Evolutionary conservation across 106 monocot species (phyloP).

Genomic region (Platanthera zijinensis): DNA sequence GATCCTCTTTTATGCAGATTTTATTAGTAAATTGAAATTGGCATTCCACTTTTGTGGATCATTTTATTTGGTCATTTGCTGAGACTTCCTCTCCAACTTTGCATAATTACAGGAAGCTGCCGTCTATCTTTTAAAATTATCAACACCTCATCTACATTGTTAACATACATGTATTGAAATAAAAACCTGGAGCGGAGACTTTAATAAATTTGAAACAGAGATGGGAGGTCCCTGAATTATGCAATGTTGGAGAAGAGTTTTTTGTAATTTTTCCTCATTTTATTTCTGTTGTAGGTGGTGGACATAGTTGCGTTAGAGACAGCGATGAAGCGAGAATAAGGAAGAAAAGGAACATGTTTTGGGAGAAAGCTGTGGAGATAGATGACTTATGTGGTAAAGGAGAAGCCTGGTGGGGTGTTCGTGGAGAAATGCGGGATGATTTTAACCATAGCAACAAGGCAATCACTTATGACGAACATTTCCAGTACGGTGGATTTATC

Average conservation of each 20-base stretch:
- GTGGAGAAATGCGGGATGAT: constrained; percentile 45
- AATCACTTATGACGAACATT: constrained; percentile 67
- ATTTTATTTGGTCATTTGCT: too few relatives aligned
- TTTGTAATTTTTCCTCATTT: not conserved
- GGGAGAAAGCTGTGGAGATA: constrained; percentile 51
- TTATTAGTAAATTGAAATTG: not conserved
- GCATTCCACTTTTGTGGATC: not conserved
- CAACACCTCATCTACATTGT: too few relatives aligned
- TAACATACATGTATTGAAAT: too few relatives aligned
- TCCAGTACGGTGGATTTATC: constrained; percentile 67
- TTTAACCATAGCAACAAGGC: constrained; percentile 49
- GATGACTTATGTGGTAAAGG: constrained; percentile 42
- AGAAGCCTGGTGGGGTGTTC: constrained; percentile 61
- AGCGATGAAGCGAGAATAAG: constrained; percentile 55
- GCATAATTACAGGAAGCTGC: too few relatives aligned
- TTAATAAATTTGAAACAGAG: too few relatives aligned
- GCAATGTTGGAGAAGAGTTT: too few relatives aligned
- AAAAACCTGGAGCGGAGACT: too few relatives aligned
- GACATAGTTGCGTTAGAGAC: constrained; percentile 54
- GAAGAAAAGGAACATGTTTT: constrained; percentile 28
- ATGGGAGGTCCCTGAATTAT: too few relatives aligned
- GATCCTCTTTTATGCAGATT: not conserved
- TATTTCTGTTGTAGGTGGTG: constrained; percentile 33
- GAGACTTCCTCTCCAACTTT: too few relatives aligned
- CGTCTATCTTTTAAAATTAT: too few relatives aligned